These are phyloP conservation scores for Lipomyces orientalis DNA, from an alignment of 805 yeast species.

Conservation along the genomic window DNA sequence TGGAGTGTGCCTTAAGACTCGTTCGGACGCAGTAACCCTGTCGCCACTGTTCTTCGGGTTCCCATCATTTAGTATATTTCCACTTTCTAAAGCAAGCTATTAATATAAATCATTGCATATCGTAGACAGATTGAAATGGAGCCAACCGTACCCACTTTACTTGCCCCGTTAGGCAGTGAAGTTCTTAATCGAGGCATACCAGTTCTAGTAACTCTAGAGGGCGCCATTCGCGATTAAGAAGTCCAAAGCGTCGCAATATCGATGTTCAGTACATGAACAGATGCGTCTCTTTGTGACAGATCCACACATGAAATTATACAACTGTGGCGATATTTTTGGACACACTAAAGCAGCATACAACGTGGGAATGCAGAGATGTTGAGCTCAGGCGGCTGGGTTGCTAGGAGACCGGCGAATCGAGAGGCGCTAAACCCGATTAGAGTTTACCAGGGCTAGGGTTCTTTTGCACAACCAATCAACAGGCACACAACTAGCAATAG, in stretches of 20 bases:
- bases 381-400: background rate
- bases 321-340: constrained; percentile 13
- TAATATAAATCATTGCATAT: background rate
- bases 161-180: background rate
- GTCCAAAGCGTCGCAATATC: background rate
- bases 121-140: background rate
- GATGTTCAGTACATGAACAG: constrained; percentile 15
- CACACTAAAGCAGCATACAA: background rate
- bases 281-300: constrained; percentile 12
- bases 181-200: background rate
- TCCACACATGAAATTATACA: constrained; percentile 9
- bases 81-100: background rate
- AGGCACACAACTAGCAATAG: background rate
- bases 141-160: background rate
- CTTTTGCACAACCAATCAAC: background rate
- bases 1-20: background rate
- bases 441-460: background rate
- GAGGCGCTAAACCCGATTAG: background rate
- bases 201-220: constrained; percentile 26
- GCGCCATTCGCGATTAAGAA: constrained; percentile 28
- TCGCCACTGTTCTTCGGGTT: background rate
- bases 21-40: background rate
- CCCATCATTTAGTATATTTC: background rate
- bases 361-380: background rate
- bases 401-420: background rate